Base-by-base conservation (phyloP, 177 flowering plant species). In the Vitis hybrid region DNA sequence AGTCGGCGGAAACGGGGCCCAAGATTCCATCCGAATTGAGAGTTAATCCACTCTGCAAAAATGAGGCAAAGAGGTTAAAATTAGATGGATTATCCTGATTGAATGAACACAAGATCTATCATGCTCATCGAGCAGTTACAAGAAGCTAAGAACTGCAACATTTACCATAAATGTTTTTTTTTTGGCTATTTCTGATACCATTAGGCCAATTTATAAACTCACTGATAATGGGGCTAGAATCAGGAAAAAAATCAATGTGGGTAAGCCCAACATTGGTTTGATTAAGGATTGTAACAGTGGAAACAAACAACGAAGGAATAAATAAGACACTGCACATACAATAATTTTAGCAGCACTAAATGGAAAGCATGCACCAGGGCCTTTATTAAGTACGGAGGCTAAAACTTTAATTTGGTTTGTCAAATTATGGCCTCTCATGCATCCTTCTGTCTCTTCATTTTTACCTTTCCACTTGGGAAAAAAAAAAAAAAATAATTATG, bases 1-100 rank as follows among this genome's bases (percentile, higher is more conserved):
- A 76, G 67, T 90, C 94, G 18, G 87, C 62, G 49, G 79, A 51
- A 13, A 90, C 83, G 10, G 96, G 89, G 39, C 92, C 94, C 79
- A 92, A 79, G 48, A 94, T 84, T 29, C 98, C 97, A 39, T 94
- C 98, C 9, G 96, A 76, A 84, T 80, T 90, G 45, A 94, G 86
- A 18, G 90, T 89, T 77, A 94, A 78, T 74, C 94, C 94, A 75
- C 98, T 90, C 97, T 91, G 93, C 79, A 76, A 67, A 66, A 19
- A 64, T 14, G 39, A 20, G 10, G 15, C 18, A 45, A 49, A n/a
- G 55, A 3, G 7, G 50, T 10, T 3, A 65, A 31, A 20, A 65
- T 5, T 65, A 6, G 45, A 15, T 33, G 15, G 19, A 62, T 5
- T 1, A 62, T 13, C 16, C 9, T 62, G 20, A 12, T 2, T 61